Percentiles rank a stretch among this genome's conserved stretches.
These are phyloP conservation scores for Gliomastix tumulicola DNA, from an alignment of 2,329 filamentous ascomycete species.

Conservation along the genomic window DNA sequence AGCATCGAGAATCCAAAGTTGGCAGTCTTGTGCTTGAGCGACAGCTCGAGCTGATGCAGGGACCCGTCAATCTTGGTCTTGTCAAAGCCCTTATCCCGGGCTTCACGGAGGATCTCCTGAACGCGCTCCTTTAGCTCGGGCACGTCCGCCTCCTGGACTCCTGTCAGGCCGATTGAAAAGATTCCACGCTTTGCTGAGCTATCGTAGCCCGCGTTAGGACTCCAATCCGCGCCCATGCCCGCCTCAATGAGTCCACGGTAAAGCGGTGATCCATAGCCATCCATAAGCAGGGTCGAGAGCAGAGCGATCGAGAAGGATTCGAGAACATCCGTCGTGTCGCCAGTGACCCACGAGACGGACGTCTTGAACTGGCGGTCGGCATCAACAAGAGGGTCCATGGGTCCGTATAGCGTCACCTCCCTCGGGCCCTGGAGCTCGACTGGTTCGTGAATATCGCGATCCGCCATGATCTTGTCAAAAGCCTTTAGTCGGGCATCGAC, in stretches of 20 bases:
- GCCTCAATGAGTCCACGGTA: constrained; percentile 85
- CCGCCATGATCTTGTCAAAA: constrained; percentile 65
- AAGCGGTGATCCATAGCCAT: constrained; percentile 91
- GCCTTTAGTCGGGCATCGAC: constrained; percentile 66
- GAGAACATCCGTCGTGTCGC: constrained; percentile 72
- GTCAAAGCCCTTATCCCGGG: constrained; percentile 73
- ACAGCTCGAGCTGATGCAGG: constrained; percentile 88
- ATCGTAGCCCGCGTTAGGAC: constrained; percentile 90
- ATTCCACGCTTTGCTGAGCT: constrained; percentile 68
- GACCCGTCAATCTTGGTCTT: constrained; percentile 87
- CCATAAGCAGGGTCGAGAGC: constrained; percentile 76
- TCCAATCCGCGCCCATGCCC: constrained; percentile 87
- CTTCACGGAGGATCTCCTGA: constrained; percentile 63
- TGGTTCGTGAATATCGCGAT: constrained; percentile 69
- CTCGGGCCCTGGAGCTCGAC: constrained; percentile 65
- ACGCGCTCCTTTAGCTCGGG: constrained; percentile 69
- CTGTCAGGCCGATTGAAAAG: constrained; percentile 85
- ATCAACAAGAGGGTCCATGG: constrained; percentile 79
- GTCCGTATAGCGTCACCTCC: constrained; percentile 67
- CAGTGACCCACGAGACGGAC: constrained; percentile 86
- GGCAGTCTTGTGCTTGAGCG: constrained; percentile 91
- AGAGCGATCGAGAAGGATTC: constrained; percentile 85
- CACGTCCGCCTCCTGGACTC: constrained; percentile 77
- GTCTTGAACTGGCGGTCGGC: constrained; percentile 88
- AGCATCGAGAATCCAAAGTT: constrained; percentile 90